Percentiles rank a stretch among this genome's conserved stretches.
phyloP scores from a whole-genome alignment of 306 rosid genomes.

The Adenanthera pavonina region DNA sequence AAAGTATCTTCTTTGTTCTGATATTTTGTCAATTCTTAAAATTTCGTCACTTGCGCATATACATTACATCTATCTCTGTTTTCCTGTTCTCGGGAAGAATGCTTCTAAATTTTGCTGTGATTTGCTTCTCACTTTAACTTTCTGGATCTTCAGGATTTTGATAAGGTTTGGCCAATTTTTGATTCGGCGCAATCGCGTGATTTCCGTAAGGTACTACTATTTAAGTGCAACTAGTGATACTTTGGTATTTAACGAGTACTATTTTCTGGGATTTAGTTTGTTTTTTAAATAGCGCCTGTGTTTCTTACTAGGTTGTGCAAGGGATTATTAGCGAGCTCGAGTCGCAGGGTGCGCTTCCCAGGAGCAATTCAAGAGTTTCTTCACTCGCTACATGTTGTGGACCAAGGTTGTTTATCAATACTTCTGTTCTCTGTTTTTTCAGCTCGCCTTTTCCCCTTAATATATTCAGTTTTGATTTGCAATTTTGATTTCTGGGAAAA shows the following conservation, averaged over 20 bases:
- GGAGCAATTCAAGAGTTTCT: slow-evolving; percentile 98
- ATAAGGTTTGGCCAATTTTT: slow-evolving; percentile 98
- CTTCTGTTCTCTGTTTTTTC: not conserved
- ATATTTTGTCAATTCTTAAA: not conserved
- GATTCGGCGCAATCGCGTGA: slow-evolving; percentile 97
- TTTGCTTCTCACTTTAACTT: slow-evolving; percentile 27
- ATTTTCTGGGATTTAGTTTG: not conserved
- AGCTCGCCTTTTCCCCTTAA: not conserved
- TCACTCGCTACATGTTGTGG: slow-evolving; percentile 99
- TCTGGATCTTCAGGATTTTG: slow-evolving; percentile 82
- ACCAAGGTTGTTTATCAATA: slow-evolving; percentile 76
- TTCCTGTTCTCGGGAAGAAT: not conserved
- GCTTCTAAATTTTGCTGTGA: slow-evolving; percentile 18
- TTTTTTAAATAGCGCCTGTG: slow-evolving; percentile 33
- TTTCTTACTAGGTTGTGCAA: slow-evolving; percentile 79
- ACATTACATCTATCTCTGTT: not conserved
- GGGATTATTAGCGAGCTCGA: slow-evolving; percentile 96
- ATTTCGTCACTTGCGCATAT: not conserved
- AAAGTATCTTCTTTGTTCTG: slow-evolving; percentile 50
- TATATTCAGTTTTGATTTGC: slow-evolving; percentile 6
- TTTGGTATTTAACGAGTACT: not conserved
- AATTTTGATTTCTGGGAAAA: slow-evolving; percentile 29
- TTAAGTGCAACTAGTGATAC: slow-evolving; percentile 3
- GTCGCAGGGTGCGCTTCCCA: slow-evolving; percentile 98
- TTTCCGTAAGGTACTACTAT: slow-evolving; percentile 78